phyloP scores from a whole-genome alignment of 2,329 filamentous ascomycete genomes.

The Diaporthe ampelina region DNA sequence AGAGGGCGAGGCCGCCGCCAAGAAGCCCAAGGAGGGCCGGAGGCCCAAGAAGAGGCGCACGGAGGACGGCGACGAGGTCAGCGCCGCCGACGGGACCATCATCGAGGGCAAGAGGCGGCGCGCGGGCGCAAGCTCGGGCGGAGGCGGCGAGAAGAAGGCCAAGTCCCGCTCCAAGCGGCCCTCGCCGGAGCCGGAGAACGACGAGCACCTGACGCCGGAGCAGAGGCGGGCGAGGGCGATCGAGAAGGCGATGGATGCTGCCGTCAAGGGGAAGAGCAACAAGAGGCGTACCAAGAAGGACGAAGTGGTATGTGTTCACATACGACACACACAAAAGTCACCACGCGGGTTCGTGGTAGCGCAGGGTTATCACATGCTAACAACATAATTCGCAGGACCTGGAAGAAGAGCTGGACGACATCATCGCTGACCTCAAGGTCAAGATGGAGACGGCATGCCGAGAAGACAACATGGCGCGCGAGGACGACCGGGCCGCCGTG shows the following conservation, averaged over 20 bases:
- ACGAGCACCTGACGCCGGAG: slow-evolving; percentile 85
- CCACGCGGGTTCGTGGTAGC: not conserved
- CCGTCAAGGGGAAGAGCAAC: slow-evolving; percentile 80
- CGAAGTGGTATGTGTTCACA: slow-evolving; percentile 78
- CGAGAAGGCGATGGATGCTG: slow-evolving; percentile 88
- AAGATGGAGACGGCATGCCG: slow-evolving; percentile 93
- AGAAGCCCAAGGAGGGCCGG: slow-evolving; percentile 82
- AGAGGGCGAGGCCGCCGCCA: slow-evolving; percentile 72
- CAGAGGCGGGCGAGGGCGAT: slow-evolving; percentile 87
- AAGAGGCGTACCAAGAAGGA: slow-evolving; percentile 85
- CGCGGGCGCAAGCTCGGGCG: slow-evolving; percentile 46
- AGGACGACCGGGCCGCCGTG: slow-evolving; percentile 83
- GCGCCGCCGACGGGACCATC: slow-evolving; percentile 58
- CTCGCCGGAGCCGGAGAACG: slow-evolving; percentile 72
- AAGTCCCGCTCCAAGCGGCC: slow-evolving; percentile 55
- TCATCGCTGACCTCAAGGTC: slow-evolving; percentile 88
- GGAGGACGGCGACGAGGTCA: slow-evolving; percentile 59
- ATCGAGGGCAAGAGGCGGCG: slow-evolving; percentile 64
- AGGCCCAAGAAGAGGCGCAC: slow-evolving; percentile 75
- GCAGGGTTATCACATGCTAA: not conserved
- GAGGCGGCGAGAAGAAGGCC: slow-evolving; percentile 63
- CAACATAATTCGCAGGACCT: slow-evolving; percentile 74
- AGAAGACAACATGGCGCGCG: slow-evolving; percentile 86
- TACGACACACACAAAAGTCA: not conserved
- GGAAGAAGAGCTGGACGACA: slow-evolving; percentile 89